Base-by-base conservation (phyloP, 306 rosid species). In the Cicer pinnatifidum region DNA sequence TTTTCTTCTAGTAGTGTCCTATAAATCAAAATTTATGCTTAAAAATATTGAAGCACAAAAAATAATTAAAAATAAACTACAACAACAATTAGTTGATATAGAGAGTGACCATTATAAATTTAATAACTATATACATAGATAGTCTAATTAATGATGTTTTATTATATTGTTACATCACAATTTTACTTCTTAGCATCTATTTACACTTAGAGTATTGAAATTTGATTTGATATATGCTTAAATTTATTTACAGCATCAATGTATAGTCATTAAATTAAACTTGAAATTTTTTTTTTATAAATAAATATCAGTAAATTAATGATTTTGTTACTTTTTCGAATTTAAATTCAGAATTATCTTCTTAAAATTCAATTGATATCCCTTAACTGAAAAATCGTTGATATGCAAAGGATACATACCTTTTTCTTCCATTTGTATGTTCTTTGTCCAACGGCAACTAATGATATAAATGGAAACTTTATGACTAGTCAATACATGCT, bases 381-480 rank as follows among this genome's bases (percentile, higher is more conserved):
- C 33, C 33, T 23, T 23, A 23, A 60, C 11, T 35, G 1, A 4
- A 35, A 38, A 62, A 8, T 37, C 45, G 11, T 15, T 6, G 35
- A 35, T 19, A 54, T 63, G 65, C 61, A 75, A 78, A 67, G 8
- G 13, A 16, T 7, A 56, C 82, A 8, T 4, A 94, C 98, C 98
- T 84, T 88, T 89, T 73, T 94, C 92, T 88, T 94, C 95, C 88
- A 94, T 85, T 53, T 89, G 87, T 92, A 84, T 82, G 76, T 83
- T 85, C 73, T 79, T 82, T 69, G 85, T 88, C 84, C 85, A 87
- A 10, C 84, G 85, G 9, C 90, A 84, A 74, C 86, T 91, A 56
- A 91, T 92, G 77, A 94, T 85, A 89, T 91, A 88, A 15, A 94
- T 88, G 39, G 98, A 91, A 68, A 94, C 98, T 80, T 94, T 88